Conservation (phyloP, 2,329 filamentous ascomycete genomes). For the Diaporthe humulicola region DNA sequence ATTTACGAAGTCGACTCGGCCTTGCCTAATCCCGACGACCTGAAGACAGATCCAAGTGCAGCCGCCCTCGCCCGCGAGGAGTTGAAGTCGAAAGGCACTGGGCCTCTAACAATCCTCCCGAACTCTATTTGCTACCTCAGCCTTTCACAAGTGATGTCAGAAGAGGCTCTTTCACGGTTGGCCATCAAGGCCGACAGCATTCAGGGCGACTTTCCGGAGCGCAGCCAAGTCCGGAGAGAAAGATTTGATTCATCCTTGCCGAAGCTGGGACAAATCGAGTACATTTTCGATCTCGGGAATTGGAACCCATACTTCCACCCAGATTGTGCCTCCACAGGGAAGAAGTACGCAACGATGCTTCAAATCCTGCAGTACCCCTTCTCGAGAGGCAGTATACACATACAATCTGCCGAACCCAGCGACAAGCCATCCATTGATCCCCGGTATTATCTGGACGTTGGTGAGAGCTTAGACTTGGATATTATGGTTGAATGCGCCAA, state of each 20-base stretch:
- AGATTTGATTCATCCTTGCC: background rate
- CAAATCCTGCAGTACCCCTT: constrained; percentile 67
- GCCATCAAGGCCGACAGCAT: background rate
- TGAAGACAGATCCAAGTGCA: background rate
- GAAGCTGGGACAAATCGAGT: constrained; percentile 12
- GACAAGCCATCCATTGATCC: constrained; percentile 20
- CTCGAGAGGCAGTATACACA: constrained; percentile 61
- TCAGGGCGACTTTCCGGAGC: constrained; percentile 1
- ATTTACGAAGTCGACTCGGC: constrained; percentile 10
- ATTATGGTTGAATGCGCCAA: constrained; percentile 5
- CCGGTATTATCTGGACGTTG: background rate
- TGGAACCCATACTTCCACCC: constrained; percentile 1
- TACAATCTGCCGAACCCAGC: constrained; percentile 44
- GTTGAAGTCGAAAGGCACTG: background rate
- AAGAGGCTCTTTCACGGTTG: background rate
- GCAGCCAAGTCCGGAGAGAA: background rate
- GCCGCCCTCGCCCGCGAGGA: background rate
- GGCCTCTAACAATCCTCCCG: background rate
- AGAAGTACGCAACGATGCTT: constrained; percentile 62
- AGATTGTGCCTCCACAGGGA: constrained; percentile 43
- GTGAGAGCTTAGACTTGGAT: background rate
- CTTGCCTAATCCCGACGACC: constrained; percentile 5
- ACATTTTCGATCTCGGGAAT: constrained; percentile 19
- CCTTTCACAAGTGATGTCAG: background rate
- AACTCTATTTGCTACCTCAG: constrained; percentile 26